phyloP scores from a whole-genome alignment of 805 yeast genomes.

The Nematodospora valgi region DNA sequence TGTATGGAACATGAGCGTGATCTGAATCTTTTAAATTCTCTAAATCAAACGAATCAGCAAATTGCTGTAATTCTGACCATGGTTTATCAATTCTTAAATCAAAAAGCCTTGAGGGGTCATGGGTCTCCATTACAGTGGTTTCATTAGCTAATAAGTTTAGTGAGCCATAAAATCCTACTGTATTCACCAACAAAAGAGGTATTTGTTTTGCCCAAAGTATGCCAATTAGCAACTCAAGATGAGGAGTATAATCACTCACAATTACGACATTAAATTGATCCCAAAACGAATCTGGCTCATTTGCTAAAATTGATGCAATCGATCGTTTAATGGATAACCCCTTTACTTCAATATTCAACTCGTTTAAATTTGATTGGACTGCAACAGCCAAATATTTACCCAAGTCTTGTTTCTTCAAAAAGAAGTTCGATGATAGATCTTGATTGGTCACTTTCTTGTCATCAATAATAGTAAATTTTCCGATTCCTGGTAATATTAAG shows the following conservation, averaged over 20 bases:
- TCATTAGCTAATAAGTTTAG: constrained; percentile 52
- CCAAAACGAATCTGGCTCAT: constrained; percentile 37
- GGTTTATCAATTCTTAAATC: constrained; percentile 69
- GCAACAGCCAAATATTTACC: constrained; percentile 40
- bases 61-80: constrained; percentile 64
- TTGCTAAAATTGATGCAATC: constrained; percentile 11
- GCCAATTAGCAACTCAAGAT: constrained; percentile 26
- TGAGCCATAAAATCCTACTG: constrained; percentile 66
- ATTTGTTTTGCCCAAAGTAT: constrained; percentile 42
- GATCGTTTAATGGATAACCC: constrained; percentile 26
- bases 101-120: constrained; percentile 57
- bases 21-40: constrained; percentile 41
- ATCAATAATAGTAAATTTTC: constrained; percentile 61
- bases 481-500: constrained; percentile 70
- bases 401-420: constrained; percentile 43
- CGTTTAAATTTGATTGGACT: constrained; percentile 41
- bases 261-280: constrained; percentile 48
- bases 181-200: constrained; percentile 52
- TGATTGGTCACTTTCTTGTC: constrained; percentile 30
- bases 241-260: constrained; percentile 27
- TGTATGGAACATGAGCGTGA: constrained; percentile 67
- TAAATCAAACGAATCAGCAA: constrained; percentile 50
- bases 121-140: constrained; percentile 68
- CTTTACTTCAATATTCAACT: constrained; percentile 58
- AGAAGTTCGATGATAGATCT: constrained; percentile 62